Evolutionary conservation across 257 asterid species (phyloP), one percentile per base, ranked within the genome.

Genomic region (Solanum chmielewskii): DNA sequence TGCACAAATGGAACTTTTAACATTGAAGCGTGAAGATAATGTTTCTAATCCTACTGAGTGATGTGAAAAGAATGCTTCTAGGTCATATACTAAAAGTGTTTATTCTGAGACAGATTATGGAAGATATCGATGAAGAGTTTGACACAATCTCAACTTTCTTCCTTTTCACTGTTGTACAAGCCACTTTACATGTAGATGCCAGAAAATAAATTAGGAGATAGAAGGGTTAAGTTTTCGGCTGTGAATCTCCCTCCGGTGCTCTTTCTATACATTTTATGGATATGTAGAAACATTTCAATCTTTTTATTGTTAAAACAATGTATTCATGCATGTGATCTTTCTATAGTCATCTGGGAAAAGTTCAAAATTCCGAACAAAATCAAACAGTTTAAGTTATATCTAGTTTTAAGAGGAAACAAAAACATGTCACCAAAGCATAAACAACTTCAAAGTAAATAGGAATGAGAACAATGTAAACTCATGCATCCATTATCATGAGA

Each of bases 1-100:
- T 74, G 52, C 56, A 83, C 93, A 84, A 90, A 86, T 89, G 44
- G 97, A 89, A 87, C 89, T 91, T 41, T 90, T 92, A 41, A 90
- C 90, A 86, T 92, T 92, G 52, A 93, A 91, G 86, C 77, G 87
- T 87, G 94, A 92, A 85, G 95, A 88, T 56, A 87, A 87, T 85
- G 88, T 86, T 69, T 89, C 88, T 59, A 88, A 87, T 83, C 87
- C 83, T 90, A 92, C 90, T 87, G 94, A 90, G 87, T 86, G 73
- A 64, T 93, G 92, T 86, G 96, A 93, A 89, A 94, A 93, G 87
- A 93, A 88, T 84, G 89, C 89, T 77, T 93, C 96, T 77, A 96
- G 91, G 16, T 94, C 98, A 90, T 97, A 93, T 90, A 95, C 98
- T 42, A 98, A 96, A 93, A 96, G 98, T n/a, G 98, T 95, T 92